phyloP scores from a whole-genome alignment of 305 asterid genomes.

The Petunia hybrid region DNA sequence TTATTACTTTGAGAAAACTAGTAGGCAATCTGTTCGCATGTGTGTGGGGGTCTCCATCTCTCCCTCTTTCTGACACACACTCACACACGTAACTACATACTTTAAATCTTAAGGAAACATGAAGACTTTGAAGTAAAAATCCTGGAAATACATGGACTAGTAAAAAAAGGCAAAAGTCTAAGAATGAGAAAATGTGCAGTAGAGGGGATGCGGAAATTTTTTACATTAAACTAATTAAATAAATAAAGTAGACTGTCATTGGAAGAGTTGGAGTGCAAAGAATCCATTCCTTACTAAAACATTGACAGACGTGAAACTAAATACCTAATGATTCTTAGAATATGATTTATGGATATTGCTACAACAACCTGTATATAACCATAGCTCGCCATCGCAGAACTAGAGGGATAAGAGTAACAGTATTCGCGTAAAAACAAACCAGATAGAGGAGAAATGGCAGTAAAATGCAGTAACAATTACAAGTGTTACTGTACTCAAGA shows the following conservation, averaged over 20 bases:
- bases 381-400: neutral
- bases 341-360: neutral
- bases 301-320: neutral
- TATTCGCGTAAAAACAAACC: neutral
- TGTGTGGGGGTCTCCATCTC: neutral
- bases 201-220: neutral
- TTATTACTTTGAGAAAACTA: neutral
- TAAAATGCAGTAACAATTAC: neutral
- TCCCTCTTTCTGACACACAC: neutral
- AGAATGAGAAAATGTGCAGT: neutral
- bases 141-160: neutral
- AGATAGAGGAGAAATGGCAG: neutral
- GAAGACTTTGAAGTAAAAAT: neutral
- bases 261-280: neutral
- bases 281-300: neutral
- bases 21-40: neutral
- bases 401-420: neutral
- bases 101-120: neutral
- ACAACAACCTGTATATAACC: neutral
- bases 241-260: neutral
- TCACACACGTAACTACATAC: too few species aligned
- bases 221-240: neutral
- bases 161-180: neutral
- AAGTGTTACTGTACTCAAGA: neutral
- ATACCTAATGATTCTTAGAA: neutral